A percentile compares a stretch with the other conserved stretches of the same genome.
These are phyloP conservation scores for Chrysosporium queenslandicum DNA, from an alignment of 2,329 filamentous ascomycete genomes.

Conservation along the genomic window DNA sequence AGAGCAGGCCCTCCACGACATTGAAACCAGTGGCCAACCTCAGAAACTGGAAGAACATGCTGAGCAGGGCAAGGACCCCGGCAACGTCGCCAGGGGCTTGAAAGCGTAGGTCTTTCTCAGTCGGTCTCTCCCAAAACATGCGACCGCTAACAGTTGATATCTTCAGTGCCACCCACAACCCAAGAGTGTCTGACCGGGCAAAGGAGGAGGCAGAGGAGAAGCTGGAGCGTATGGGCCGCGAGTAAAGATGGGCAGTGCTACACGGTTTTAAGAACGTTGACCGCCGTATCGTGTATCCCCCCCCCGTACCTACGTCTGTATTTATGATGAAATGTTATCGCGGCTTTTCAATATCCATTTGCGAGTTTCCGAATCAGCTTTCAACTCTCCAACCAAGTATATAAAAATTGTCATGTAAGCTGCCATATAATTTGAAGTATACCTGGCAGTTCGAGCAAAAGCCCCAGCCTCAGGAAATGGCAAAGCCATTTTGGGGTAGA, in stretches of 20 bases:
- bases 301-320: background rate
- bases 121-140: too few species aligned
- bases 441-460: too few species aligned
- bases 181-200: constrained; percentile 15
- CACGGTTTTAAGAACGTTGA: too few species aligned
- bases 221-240: constrained; percentile 14
- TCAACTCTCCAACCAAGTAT: too few species aligned
- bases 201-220: constrained; percentile 17
- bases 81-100: constrained; percentile 16
- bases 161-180: constrained; percentile 16
- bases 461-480: too few species aligned
- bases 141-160: background rate
- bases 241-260: too few species aligned
- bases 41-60: constrained; percentile 3
- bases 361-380: too few species aligned
- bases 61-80: constrained; percentile 13
- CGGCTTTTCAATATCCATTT: too few species aligned
- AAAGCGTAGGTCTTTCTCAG: constrained; percentile 16
- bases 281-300: too few species aligned
- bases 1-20: constrained; percentile 7
- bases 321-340: background rate
- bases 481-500: too few species aligned
- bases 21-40: background rate
- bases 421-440: too few species aligned
- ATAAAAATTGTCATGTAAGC: too few species aligned